These are phyloP conservation scores for Venturia asperata DNA, from an alignment of 2,329 filamentous ascomycete species.

Conservation along the genomic window DNA sequence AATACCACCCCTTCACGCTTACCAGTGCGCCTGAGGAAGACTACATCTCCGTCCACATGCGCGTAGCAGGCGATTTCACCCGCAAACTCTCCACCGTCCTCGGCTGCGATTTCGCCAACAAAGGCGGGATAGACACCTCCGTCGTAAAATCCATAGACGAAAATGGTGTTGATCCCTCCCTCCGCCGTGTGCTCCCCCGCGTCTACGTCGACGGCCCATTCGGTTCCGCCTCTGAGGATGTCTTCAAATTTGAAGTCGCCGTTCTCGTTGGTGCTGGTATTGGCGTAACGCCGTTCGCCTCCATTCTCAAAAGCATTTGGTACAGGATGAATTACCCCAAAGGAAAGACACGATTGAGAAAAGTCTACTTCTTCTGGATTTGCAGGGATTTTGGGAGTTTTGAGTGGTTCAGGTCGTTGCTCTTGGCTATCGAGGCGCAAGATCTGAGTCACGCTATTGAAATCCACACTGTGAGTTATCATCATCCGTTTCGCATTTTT, in stretches of 20 bases:
- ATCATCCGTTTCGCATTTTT: not conserved
- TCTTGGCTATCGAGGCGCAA: conserved; percentile 79
- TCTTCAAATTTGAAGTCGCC: conserved; percentile 61
- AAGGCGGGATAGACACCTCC: conserved; percentile 43
- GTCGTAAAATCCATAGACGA: conserved; percentile 63
- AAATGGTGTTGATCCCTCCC: conserved; percentile 59
- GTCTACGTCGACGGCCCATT: conserved; percentile 82
- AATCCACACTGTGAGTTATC: conserved; percentile 60
- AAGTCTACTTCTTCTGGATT: conserved; percentile 92
- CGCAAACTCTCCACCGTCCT: conserved; percentile 60
- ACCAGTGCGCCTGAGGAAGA: conserved; percentile 85
- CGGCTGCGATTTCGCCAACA: conserved; percentile 65
- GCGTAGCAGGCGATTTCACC: conserved; percentile 77
- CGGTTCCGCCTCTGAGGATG: conserved; percentile 77
- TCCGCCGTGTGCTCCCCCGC: conserved; percentile 66
- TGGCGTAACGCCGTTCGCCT: conserved; percentile 47
- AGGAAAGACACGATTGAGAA: conserved; percentile 68
- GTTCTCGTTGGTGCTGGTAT: conserved; percentile 46
- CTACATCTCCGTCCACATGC: conserved; percentile 81
- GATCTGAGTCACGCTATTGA: conserved; percentile 79
- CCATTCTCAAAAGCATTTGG: conserved; percentile 74
- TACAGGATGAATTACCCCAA: conserved; percentile 86
- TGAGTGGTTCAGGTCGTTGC: conserved; percentile 80
- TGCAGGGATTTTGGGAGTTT: conserved; percentile 83
- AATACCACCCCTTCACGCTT: conserved; percentile 81